Evolutionary conservation across 2,329 filamentous ascomycete genomes (phyloP).

Genomic region (Hymenoscyphus scutula): DNA sequence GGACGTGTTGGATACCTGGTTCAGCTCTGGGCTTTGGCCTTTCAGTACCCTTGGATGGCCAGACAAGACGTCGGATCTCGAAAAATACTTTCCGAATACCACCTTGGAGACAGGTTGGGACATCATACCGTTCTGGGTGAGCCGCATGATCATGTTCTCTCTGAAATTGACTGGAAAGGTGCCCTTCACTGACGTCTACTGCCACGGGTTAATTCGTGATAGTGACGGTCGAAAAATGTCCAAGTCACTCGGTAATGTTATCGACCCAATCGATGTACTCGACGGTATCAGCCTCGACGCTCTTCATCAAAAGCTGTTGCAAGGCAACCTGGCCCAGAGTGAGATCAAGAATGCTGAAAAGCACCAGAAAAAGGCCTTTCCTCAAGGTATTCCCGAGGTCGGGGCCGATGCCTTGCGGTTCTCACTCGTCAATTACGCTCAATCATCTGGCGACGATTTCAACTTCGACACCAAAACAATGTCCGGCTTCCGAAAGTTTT

Average conservation of each 20-base stretch:
- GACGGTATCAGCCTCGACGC: slow-evolving; percentile 72
- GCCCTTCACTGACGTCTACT: slow-evolving; percentile 91
- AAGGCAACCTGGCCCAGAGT: slow-evolving; percentile 15
- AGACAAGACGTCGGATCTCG: slow-evolving; percentile 68
- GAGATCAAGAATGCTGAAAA: slow-evolving; percentile 55
- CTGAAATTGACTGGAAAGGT: slow-evolving; percentile 85
- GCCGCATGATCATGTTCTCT: slow-evolving; percentile 87
- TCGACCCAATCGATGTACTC: slow-evolving; percentile 89
- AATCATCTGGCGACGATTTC: slow-evolving; percentile 72
- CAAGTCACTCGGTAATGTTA: slow-evolving; percentile 88
- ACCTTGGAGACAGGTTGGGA: slow-evolving; percentile 93
- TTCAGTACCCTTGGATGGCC: slow-evolving; percentile 92
- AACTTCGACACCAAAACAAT: slow-evolving; percentile 87
- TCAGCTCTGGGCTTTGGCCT: slow-evolving; percentile 87
- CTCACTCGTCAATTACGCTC: slow-evolving; percentile 76
- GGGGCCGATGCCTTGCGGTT: slow-evolving; percentile 87
- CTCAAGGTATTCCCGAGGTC: slow-evolving; percentile 86
- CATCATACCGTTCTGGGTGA: slow-evolving; percentile 88
- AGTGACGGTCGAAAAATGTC: slow-evolving; percentile 94
- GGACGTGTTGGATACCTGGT: slow-evolving; percentile 95
- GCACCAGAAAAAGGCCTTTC: slow-evolving; percentile 89
- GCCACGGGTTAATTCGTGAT: slow-evolving; percentile 85
- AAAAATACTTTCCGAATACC: slow-evolving; percentile 79
- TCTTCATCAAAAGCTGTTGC: slow-evolving; percentile 53
- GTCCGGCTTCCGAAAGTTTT: slow-evolving; percentile 86